Percentiles rank a stretch among this genome's conserved stretches.
phyloP scores from a whole-genome alignment of 2,329 filamentous ascomycete genomes.

The Colletotrichum magnum region DNA sequence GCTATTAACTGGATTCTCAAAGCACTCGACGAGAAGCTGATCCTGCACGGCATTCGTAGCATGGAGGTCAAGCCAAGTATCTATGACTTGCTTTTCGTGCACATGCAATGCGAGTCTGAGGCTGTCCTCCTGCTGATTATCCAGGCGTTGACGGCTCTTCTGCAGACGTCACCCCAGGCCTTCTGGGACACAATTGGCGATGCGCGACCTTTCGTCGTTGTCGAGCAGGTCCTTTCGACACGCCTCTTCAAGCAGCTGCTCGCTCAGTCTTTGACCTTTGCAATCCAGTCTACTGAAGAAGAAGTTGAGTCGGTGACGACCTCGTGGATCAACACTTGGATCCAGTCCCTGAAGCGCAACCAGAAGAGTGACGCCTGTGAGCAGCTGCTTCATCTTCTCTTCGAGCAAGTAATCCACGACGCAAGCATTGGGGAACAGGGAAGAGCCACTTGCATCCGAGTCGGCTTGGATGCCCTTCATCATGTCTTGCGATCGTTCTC shows the following conservation, averaged over 20 bases:
- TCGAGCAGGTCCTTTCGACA: slow-evolving; percentile 87
- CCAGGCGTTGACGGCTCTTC: slow-evolving; percentile 76
- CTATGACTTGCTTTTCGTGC: slow-evolving; percentile 72
- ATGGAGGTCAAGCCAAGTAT: slow-evolving; percentile 84
- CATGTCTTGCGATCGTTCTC: slow-evolving; percentile 71
- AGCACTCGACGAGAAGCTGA: slow-evolving; percentile 79
- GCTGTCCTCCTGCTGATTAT: slow-evolving; percentile 78
- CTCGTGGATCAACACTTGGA: slow-evolving; percentile 83
- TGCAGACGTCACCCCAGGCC: slow-evolving; percentile 81
- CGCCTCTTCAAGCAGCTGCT: slow-evolving; percentile 75
- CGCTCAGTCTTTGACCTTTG: slow-evolving; percentile 67
- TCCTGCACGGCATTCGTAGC: slow-evolving; percentile 82
- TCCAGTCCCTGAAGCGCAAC: slow-evolving; percentile 81
- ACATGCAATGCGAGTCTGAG: slow-evolving; percentile 67
- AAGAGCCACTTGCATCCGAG: slow-evolving; percentile 73
- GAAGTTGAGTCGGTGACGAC: slow-evolving; percentile 75
- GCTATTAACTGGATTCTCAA: slow-evolving; percentile 82
- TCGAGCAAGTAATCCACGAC: slow-evolving; percentile 74
- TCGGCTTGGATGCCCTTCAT: slow-evolving; percentile 73
- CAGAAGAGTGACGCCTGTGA: slow-evolving; percentile 86
- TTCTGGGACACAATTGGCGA: slow-evolving; percentile 93
- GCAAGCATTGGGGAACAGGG: slow-evolving; percentile 68
- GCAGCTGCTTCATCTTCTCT: slow-evolving; percentile 81
- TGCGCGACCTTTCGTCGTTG: slow-evolving; percentile 82
- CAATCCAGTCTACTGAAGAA: slow-evolving; percentile 60